Base-by-base conservation (phyloP, 73 alveolate genomes). In the Urostyla sp. region DNA sequence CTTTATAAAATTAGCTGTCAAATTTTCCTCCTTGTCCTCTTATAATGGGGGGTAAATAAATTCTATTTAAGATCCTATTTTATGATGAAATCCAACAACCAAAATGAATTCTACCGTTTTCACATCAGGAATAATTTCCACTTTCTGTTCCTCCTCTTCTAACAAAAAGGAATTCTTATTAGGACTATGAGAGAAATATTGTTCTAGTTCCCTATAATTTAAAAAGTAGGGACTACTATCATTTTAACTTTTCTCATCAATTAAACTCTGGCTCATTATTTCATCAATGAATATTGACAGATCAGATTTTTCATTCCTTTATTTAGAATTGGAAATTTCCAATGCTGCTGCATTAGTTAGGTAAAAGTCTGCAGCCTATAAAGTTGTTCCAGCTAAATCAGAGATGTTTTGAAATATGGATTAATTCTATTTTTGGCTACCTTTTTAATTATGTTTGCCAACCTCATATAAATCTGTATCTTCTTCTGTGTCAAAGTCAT, bases 61-160 rank as follows among this genome's bases (percentile, higher is more conserved):
- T 54, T 84, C 92, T n/a, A 84, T 75, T 36, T 75, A 43, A 4
- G 88, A 57, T 46, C 92, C 92, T 15, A 84, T 76, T 50, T 84
- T 84, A 38, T 84, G 92, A 60, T 84, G 88, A 51, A 84, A 84
- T 6, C 92, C 92, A 21, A 84, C 80, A 13, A 84, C 52, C 7
- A 84, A 13, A 27, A 84, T 48, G 56, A 75, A 84, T 8, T 50
- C 87, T 0, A 84, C 43, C n/a, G 73, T 61, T 18, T 67, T 52
- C 57, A 66, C 10, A 13, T 13, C 44, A n/a, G 67, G 11, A 4
- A 40, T 5, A 40, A 66, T 13, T 7, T 43, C 7, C 5, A n/a
- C 4, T 3, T 3, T 3, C 5, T 59, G 27, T n/a, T 40, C 20
- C 51, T 40, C 10, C 51, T 40, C 20, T 10, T 11, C 20, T 11